Percentiles rank a stretch among this genome's conserved stretches.
Evolutionary conservation across 2,329 filamentous ascomycete species (phyloP).

Genomic region (Penicillium sp.): DNA sequence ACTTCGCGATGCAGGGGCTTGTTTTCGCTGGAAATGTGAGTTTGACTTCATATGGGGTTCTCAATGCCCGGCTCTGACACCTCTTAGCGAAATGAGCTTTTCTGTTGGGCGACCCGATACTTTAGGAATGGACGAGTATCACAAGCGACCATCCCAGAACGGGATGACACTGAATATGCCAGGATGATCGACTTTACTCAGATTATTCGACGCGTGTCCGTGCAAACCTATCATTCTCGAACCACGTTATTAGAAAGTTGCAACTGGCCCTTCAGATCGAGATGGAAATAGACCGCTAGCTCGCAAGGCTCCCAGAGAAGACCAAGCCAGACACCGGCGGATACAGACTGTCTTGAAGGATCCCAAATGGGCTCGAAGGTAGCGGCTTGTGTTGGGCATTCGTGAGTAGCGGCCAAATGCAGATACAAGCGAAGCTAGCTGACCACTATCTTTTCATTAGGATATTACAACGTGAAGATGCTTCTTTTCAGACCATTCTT

Average conservation of each 20-base stretch:
- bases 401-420: slow-evolving; percentile 25
- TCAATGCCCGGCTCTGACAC: neutral
- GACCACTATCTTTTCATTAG: slow-evolving; percentile 10
- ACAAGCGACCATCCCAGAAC: slow-evolving; percentile 42
- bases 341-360: slow-evolving; percentile 26
- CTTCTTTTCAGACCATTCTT: slow-evolving; percentile 37
- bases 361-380: slow-evolving; percentile 37
- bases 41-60: neutral
- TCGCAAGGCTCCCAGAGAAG: slow-evolving; percentile 30
- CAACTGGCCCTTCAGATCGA: slow-evolving; percentile 36
- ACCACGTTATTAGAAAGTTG: slow-evolving; percentile 36
- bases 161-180: slow-evolving; percentile 35
- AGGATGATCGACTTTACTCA: slow-evolving; percentile 41
- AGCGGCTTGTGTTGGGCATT: slow-evolving; percentile 39
- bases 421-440: neutral
- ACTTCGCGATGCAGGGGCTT: slow-evolving; percentile 34
- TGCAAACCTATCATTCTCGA: slow-evolving; percentile 39
- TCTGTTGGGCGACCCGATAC: slow-evolving; percentile 48
- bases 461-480: slow-evolving; percentile 43
- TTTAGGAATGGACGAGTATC: slow-evolving; percentile 48
- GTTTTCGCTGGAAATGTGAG: slow-evolving; percentile 45
- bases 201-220: slow-evolving; percentile 39
- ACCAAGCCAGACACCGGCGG: slow-evolving; percentile 30
- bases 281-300: slow-evolving; percentile 35
- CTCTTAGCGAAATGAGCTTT: slow-evolving; percentile 45